These are phyloP conservation scores for Capsella bursapastoris DNA, from an alignment of 345 rosid genomes.

Conservation along the genomic window DNA sequence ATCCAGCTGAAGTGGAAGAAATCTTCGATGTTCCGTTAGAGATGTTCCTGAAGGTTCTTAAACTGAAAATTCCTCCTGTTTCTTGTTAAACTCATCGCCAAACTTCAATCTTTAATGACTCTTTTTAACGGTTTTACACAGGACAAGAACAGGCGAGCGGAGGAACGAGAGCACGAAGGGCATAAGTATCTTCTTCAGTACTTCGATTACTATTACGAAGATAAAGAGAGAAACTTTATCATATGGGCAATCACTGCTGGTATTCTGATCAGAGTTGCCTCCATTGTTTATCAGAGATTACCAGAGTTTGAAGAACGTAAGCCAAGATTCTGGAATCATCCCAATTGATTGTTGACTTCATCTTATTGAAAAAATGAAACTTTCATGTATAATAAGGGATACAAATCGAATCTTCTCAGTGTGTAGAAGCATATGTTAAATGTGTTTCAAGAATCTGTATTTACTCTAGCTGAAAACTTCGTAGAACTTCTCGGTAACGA, in stretches of 20 bases:
- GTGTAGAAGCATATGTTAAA: conserved; percentile 11
- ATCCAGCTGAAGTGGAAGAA: conserved; percentile 64
- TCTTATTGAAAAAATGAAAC: conserved; percentile 4
- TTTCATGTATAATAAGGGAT: background rate
- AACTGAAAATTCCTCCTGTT: background rate
- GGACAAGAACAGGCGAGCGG: conserved; percentile 61
- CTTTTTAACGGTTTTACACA: conserved; percentile 23
- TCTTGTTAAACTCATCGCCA: background rate
- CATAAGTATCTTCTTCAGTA: conserved; percentile 55
- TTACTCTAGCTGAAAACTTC: conserved; percentile 67
- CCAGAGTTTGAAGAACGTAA: conserved; percentile 63
- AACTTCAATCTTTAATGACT: background rate
- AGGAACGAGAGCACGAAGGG: conserved; percentile 62
- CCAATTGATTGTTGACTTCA: conserved; percentile 17
- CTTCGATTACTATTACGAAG: conserved; percentile 52
- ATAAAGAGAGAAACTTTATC: conserved; percentile 40
- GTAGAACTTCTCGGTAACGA: conserved; percentile 81
- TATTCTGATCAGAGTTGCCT: conserved; percentile 61
- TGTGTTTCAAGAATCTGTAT: conserved; percentile 36
- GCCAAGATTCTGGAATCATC: conserved; percentile 56
- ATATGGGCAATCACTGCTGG: conserved; percentile 83
- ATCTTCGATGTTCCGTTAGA: conserved; percentile 72
- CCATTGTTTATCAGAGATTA: conserved; percentile 53
- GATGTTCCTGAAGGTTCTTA: conserved; percentile 70
- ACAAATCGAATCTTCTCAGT: background rate